Base-by-base conservation (phyloP, 108 stramenopile genomes). In the Skeletonema menzelii region DNA sequence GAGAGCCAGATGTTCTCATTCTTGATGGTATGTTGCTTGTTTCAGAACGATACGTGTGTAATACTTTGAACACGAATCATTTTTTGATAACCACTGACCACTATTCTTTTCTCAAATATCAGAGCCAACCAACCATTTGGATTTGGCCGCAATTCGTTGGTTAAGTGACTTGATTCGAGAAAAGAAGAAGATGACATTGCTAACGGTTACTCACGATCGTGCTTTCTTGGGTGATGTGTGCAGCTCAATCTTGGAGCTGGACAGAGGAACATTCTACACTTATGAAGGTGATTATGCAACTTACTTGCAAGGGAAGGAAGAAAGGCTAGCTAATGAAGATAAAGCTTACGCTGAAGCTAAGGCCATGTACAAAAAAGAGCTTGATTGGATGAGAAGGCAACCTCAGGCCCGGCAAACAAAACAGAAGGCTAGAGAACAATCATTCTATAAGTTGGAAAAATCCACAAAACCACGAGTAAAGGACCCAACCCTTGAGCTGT, bases 181-280 rank as follows among this genome's bases (percentile, higher is more conserved):
- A 27, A 73, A 84, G 35, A 83, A 60, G 26, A 86, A 96, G 61
- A 84, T 98, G 69, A 97, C 97, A 13, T 62, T 93, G 37, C 71
- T 99, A 65, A 91, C 95, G 70, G 97, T 98, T 42, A 97, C 98
- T 34, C 98, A 99, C 77, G 98, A 99, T 80, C 84, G 97, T 22
- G 89, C 90, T 6, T 97, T 99, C 80, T 80, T 99, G 28, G 94
- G 97, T 67, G 91, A 97, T 65, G 94, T 97, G 8, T 91, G 91
- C 67, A 84, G 87, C 68, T 70, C 76, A 8, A 88, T 95, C 58
- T 46, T 93, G 15, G 94, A 95, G 58, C 66, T 95, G 13, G 94
- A 95, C 67, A 76, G 85, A 47, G 91, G 91, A 56, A 73, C 70
- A 17, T 72, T 95, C 15, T 92, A 91, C 66, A 70, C 82, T 34